phyloP scores from a whole-genome alignment of 495 filamentous ascomycete species.

The Penicillium macrosclerotiorum region DNA sequence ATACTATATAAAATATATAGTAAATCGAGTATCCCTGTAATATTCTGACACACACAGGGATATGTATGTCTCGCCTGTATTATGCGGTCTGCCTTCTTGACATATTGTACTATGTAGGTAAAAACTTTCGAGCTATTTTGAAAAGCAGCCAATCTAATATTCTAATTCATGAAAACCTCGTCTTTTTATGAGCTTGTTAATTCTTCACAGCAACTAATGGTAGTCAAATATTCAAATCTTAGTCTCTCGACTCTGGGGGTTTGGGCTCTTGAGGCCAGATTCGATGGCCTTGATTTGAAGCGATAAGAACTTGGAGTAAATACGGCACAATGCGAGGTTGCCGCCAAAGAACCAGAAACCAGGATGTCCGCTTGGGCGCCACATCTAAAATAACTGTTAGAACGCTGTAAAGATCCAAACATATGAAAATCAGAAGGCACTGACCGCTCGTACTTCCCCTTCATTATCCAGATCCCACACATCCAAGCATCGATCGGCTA shows the following conservation, averaged over 20 bases:
- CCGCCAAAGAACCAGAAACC: slow-evolving; percentile 83
- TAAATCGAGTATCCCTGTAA: no score
- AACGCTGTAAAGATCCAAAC: background rate
- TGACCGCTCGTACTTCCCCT: slow-evolving; percentile 60
- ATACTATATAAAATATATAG: no score
- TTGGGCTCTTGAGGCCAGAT: slow-evolving; percentile 37
- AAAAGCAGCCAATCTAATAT: no score
- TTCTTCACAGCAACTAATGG: no score
- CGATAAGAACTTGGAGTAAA: slow-evolving; percentile 67
- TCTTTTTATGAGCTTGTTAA: no score
- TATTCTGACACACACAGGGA: no score
- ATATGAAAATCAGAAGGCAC: slow-evolving; percentile 3
- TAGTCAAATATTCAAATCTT: slow-evolving; percentile 8
- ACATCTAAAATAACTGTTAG: slow-evolving; percentile 50
- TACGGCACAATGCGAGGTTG: slow-evolving; percentile 69
- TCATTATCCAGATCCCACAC: slow-evolving; percentile 82
- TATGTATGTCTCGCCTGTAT: no score
- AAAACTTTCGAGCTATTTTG: no score
- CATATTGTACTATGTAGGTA: no score
- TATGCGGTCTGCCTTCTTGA: no score
- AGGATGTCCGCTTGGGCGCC: slow-evolving; percentile 66
- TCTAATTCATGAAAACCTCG: no score
- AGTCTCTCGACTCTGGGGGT: slow-evolving; percentile 3
- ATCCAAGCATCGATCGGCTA: slow-evolving; percentile 63
- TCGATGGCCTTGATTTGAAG: slow-evolving; percentile 72